Evolutionary conservation across 2,329 filamentous ascomycete genomes (phyloP), one percentile per base, ranked within the genome.

Genomic region (Beauveria sp.): DNA sequence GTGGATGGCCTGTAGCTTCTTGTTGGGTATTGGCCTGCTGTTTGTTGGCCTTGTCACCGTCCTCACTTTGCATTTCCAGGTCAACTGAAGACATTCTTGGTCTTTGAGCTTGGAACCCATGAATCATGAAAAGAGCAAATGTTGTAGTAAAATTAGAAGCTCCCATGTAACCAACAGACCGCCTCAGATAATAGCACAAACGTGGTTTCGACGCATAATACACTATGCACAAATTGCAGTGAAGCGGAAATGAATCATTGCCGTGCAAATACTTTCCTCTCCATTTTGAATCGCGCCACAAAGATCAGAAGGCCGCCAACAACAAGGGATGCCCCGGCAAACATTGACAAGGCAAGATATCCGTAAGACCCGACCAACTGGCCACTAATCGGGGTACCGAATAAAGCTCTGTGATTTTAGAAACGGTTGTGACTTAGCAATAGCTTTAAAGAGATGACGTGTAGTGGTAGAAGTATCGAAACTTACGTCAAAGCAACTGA

Each of bases 341-440:
- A 57, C 40, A 57, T 57, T 45, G 54, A 57, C 54, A 57, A 48
- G 16, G 54, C 54, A 34, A 57, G 42, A 57, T 57, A 57, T 48
- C 54, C 54, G 42, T 57, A 57, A 34, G 54, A 46, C 14, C 42
- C 42, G 28, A 48, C 22, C 26, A 57, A 22, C 5, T 46, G 54
- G 16, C 54, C 54, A 57, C 54, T 57, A 34, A 57, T 57, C 40
- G 54, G 52, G 42, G 54, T 57, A 28, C 54, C 54, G 26, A 57
- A 57, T 26, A 57, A 57, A 34, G 54, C 54, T 57, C 54, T 57
- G 24, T 20, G 22, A 48, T 31, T 46, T 46, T n/a, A 28, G 12
- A 43, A 55, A 43, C 7, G n/a, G 24, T 18, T 34, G n/a, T 20
- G 42, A 2, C 12, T 57, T 46, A 57, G 54, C 42, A 48, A 57